Percentiles rank a stretch among this genome's conserved stretches.
Conservation (phyloP, 306 rosid genomes). For the Vachellia collinsii region DNA sequence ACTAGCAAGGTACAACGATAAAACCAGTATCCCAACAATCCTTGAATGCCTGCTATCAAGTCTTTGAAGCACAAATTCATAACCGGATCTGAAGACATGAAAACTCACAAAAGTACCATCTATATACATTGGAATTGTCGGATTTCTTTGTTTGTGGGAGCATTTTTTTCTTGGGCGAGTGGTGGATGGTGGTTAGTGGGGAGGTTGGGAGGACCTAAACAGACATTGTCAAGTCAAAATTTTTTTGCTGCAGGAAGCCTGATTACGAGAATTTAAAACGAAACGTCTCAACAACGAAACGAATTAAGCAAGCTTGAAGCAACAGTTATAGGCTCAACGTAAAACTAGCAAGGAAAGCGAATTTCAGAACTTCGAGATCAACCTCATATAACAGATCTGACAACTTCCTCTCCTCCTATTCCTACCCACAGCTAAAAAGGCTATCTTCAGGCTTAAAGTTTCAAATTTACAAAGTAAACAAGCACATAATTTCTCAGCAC, state of each 20-base stretch:
- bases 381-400: constrained; percentile 40
- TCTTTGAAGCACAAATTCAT: neutral
- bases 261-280: neutral
- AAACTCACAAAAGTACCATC: neutral
- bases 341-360: constrained; percentile 3
- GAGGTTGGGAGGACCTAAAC: neutral
- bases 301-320: neutral
- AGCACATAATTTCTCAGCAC: neutral
- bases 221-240: neutral
- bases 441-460: neutral
- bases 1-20: neutral
- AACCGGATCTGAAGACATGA: neutral
- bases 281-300: neutral
- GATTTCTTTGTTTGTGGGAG: neutral
- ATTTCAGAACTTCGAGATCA: neutral
- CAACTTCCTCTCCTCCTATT: constrained; percentile 13
- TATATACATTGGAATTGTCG: neutral
- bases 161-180: neutral
- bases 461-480: neutral
- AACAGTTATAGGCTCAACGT: neutral
- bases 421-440: neutral
- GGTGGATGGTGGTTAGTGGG: neutral
- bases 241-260: too few species aligned
- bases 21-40: neutral
- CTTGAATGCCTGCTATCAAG: neutral